These are phyloP conservation scores for Crotalaria pallida DNA, from an alignment of 306 rosid species.

Conservation along the genomic window DNA sequence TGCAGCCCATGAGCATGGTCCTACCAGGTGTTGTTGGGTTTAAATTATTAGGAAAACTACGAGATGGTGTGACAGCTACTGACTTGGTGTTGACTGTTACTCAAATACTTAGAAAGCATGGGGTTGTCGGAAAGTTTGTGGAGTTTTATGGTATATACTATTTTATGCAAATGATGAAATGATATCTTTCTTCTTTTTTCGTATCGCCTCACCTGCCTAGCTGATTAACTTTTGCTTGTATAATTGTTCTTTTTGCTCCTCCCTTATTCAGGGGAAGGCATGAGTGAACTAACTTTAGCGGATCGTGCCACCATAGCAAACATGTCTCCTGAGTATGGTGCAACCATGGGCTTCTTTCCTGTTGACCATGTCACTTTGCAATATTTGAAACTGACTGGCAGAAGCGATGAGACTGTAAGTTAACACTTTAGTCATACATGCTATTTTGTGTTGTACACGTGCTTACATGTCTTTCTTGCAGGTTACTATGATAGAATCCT, in stretches of 20 bases:
- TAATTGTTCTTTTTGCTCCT: conserved; percentile 26
- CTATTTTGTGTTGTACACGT: conserved; percentile 4
- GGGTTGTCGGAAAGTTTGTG: conserved; percentile 94
- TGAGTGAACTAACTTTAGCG: no score
- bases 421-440: conserved; percentile 1
- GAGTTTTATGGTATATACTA: conserved; percentile 76
- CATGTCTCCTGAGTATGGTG: no score
- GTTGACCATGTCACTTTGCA: conserved; percentile 95
- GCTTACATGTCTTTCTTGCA: conserved; percentile 43
- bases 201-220: not conserved
- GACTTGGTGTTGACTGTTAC: conserved; percentile 97
- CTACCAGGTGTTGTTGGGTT: conserved; percentile 97
- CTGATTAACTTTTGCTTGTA: conserved; percentile 20
- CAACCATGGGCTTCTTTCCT: conserved; percentile 98
- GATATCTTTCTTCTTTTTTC: not conserved
- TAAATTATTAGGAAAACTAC: conserved; percentile 70
- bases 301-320: no score
- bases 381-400: conserved; percentile 84
- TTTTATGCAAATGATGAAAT: not conserved
- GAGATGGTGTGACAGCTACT: conserved; percentile 90
- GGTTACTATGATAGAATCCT: conserved; percentile 80
- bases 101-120: conserved; percentile 94
- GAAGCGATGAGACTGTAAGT: conserved; percentile 79
- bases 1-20: conserved; percentile 99
- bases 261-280: no score